Percentiles rank a stretch among this genome's conserved stretches.
These are phyloP conservation scores for Mycena epipterygia DNA, from an alignment of 768 basidiomycete species.

Conservation along the genomic window DNA sequence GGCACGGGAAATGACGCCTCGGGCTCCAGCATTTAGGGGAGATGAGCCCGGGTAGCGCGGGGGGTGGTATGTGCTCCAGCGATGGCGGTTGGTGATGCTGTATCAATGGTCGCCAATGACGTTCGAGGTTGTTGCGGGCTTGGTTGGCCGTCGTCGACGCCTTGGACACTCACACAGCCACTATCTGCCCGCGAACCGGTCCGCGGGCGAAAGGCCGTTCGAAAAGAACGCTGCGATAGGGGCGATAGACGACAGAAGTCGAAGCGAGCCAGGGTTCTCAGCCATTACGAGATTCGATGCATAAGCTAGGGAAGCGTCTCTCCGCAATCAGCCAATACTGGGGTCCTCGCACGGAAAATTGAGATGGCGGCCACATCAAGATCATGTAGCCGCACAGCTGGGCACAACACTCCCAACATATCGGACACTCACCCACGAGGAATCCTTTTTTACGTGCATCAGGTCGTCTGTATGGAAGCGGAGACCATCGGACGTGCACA, in stretches of 20 bases:
- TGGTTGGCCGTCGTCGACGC: too few species aligned
- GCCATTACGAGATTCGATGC: too few species aligned
- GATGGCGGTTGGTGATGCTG: too few species aligned
- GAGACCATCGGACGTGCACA: conserved; percentile 2
- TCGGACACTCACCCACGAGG: not conserved
- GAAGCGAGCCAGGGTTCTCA: not conserved
- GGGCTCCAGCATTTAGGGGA: too few species aligned
- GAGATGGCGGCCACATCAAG: not conserved
- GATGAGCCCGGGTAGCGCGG: too few species aligned
- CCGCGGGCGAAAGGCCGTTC: conserved; percentile 4
- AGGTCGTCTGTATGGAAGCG: conserved; percentile 26
- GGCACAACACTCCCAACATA: conserved; percentile 11
- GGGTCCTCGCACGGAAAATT: too few species aligned
- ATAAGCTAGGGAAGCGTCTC: too few species aligned
- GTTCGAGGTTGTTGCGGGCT: too few species aligned
- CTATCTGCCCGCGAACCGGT: conserved; percentile 2
- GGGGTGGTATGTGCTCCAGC: too few species aligned
- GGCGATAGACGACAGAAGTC: conserved; percentile 21
- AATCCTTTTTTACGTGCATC: conserved; percentile 33
- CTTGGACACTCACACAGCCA: not conserved
- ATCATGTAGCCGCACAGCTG: conserved; percentile 3
- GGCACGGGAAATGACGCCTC: too few species aligned
- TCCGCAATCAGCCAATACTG: not conserved
- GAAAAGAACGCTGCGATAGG: conserved; percentile 1
- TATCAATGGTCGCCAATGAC: too few species aligned